These are phyloP conservation scores for Asterophora lycoperdoides DNA, from an alignment of 768 basidiomycete genomes.

Conservation along the genomic window DNA sequence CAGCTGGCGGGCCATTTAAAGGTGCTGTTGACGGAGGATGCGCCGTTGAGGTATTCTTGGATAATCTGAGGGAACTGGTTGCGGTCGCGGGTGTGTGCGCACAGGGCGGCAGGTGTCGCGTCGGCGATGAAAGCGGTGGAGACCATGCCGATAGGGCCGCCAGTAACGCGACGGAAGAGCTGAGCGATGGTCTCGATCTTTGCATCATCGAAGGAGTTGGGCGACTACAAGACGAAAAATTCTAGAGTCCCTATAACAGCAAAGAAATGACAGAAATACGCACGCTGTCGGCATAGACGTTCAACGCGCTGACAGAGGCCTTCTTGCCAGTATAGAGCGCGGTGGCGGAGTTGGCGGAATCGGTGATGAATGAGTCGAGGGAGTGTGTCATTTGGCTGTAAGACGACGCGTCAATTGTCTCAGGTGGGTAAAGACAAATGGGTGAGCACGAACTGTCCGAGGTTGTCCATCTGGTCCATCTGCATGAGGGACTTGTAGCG, in stretches of 20 bases:
- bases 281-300: conserved; percentile 41
- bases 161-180: conserved; percentile 36
- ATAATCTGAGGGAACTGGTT: conserved; percentile 30
- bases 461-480: conserved; percentile 43
- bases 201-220: conserved; percentile 38
- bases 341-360: conserved; percentile 45
- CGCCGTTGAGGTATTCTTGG: conserved; percentile 33
- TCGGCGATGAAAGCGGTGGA: conserved; percentile 43
- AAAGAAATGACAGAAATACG: conserved; percentile 8
- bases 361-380: conserved; percentile 44
- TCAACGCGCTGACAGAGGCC: conserved; percentile 36
- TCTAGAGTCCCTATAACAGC: background rate
- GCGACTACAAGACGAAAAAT: conserved; percentile 24
- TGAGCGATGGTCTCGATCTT: conserved; percentile 43
- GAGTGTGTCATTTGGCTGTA: conserved; percentile 45
- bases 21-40: conserved; percentile 28
- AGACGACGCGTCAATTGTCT: background rate
- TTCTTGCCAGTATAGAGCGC: conserved; percentile 44
- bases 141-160: conserved; percentile 41
- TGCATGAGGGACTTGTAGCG: conserved; percentile 44
- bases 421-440: background rate
- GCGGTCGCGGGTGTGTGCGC: conserved; percentile 39
- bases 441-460: conserved; percentile 33
- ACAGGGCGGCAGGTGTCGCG: conserved; percentile 42
- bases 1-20: conserved; percentile 40